Conservation (phyloP, 2,329 filamentous ascomycete species). For the Trichoderma oligosporum region DNA sequence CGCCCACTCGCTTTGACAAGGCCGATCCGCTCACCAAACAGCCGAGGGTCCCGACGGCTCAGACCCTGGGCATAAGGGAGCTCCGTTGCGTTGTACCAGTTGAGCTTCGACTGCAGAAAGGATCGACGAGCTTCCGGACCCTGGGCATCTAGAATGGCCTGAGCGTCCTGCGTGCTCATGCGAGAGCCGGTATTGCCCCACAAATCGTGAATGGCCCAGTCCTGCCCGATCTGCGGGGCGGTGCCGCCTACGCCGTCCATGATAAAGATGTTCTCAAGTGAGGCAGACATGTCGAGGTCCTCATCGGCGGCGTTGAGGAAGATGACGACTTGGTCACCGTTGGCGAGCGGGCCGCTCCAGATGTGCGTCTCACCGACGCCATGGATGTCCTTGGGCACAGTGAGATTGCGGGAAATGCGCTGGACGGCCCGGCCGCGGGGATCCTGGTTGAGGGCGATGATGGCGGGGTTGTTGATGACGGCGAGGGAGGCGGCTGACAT, state of each 20-base stretch:
- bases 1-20: conserved; percentile 1
- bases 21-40: conserved; percentile 17
- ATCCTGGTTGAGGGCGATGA: conserved; percentile 36
- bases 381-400: conserved; percentile 25
- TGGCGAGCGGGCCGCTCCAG: conserved; percentile 28
- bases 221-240: conserved; percentile 9
- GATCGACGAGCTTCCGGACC: neutral
- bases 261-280: conserved; percentile 17
- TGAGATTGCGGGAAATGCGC: conserved; percentile 19
- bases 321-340: conserved; percentile 19
- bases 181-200: conserved; percentile 2
- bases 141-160: conserved; percentile 6
- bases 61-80: conserved; percentile 13
- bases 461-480: conserved; percentile 26
- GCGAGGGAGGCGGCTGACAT: conserved; percentile 22
- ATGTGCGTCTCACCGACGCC: conserved; percentile 28
- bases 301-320: conserved; percentile 18
- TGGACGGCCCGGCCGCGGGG: conserved; percentile 27
- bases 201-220: conserved; percentile 13
- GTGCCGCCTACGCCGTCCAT: conserved; percentile 13
- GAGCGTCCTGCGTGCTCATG: conserved; percentile 1
- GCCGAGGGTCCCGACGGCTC: neutral
- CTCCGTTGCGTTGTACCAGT: conserved; percentile 17
- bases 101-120: neutral
- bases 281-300: conserved; percentile 18